Base-by-base conservation (phyloP, 257 asterid species). In the Leptodermis oblonga region DNA sequence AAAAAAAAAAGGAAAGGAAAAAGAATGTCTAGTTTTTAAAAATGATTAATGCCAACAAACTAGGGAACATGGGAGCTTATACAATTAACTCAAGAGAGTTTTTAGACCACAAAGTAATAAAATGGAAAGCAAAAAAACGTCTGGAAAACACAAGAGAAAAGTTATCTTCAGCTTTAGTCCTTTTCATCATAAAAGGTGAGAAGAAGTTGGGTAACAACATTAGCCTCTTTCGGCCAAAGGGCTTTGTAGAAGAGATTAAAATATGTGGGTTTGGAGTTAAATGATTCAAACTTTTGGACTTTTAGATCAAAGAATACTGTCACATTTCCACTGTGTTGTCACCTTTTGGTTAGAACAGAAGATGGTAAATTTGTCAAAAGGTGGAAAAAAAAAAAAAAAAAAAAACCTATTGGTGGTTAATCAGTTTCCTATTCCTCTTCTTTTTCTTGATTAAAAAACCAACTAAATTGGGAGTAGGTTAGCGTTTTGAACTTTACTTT, bases 141-240 rank as follows among this genome's bases (percentile, higher is more conserved):
- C 8, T 59, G 64, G 17, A 59, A 17, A 31, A 15, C 13, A 15
- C 64, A 59, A 14, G 12, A 30, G 31, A 58, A 58, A 30, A 39
- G 45, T n/a, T n/a, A n/a, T n/a, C n/a, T n/a, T n/a, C n/a, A n/a
- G 8, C 41, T 30, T 45, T 20, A 28, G 70, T 46, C 71, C 10
- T 67, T 48, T 67, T 67, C 71, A 48, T 48, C 25, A 30, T 17
- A 33, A 67, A 66, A 67, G 22, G 61, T 20, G 46, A 67, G 49
- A 41, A 20, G 60, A 23, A 66, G 70, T 31, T 34, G 60, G 61
- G 56, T 20, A 65, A 13, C 33, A 67, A 49, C 25, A 54, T 67
- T 49, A 13, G 62, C 62, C n/a, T 34, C 71, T 67, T 67, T 67
- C 71, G 62, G 71, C 62, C 70, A 36, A 67, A 31, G 33, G 22